Conservation (phyloP, 2,329 filamentous ascomycete genomes). For the Conoideocrella luteorostrata region DNA sequence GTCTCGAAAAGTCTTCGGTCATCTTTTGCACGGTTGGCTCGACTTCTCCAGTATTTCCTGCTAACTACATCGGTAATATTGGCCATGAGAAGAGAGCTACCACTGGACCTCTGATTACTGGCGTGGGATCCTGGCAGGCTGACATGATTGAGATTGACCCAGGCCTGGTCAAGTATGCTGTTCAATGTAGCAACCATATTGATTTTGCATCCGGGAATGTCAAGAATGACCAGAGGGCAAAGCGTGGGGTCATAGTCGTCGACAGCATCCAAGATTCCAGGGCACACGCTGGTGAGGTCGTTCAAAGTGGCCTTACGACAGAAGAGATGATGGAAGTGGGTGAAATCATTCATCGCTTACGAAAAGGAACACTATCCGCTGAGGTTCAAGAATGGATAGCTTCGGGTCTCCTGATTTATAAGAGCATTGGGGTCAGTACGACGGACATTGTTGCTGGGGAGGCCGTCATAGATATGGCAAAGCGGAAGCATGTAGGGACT, state of each 20-base stretch:
- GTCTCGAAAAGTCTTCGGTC: neutral
- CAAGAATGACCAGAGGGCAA: neutral
- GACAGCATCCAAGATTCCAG: slow-evolving; percentile 55
- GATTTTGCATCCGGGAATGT: slow-evolving; percentile 18
- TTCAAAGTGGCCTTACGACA: slow-evolving; percentile 51
- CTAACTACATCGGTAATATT: neutral
- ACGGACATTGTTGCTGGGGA: slow-evolving; percentile 27
- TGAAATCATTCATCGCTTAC: slow-evolving; percentile 13
- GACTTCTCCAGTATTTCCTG: neutral
- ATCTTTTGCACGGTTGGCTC: neutral
- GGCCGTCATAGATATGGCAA: slow-evolving; percentile 21
- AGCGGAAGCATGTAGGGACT: too few species aligned
- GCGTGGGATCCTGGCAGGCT: slow-evolving; percentile 49
- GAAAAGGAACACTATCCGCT: too few species aligned
- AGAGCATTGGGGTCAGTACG: slow-evolving; percentile 20
- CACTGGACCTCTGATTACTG: slow-evolving; percentile 33
- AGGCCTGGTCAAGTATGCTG: slow-evolving; percentile 40
- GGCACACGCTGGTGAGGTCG: slow-evolving; percentile 60
- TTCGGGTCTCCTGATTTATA: slow-evolving; percentile 22
- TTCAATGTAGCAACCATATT: too few species aligned
- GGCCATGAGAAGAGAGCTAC: neutral
- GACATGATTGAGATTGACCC: slow-evolving; percentile 64
- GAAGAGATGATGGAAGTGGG: slow-evolving; percentile 60
- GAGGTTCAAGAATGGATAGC: too few species aligned
- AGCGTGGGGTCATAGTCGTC: slow-evolving; percentile 19